Evolutionary conservation across 1,284 basidiomycete genomes (phyloP), one percentile per base, ranked within the genome.

Genomic region (Earliella scabrosa): DNA sequence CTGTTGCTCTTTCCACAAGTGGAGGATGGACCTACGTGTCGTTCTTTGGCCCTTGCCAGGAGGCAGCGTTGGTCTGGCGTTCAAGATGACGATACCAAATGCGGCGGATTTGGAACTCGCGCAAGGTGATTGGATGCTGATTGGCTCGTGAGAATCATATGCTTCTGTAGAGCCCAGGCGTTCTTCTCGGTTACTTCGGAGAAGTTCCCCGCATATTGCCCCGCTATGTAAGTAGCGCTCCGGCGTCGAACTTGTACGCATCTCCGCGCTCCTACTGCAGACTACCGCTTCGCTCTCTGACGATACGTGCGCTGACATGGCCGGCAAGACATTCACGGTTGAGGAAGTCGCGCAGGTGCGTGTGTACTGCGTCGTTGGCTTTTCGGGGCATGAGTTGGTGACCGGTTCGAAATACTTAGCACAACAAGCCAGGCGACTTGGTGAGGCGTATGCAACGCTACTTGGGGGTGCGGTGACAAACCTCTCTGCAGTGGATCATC

Each of bases 391-490:
- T n/a, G 13, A 35, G 4, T 23, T 41, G 4, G 18, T 29, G 45
- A 24, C 29, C 21, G 48, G n/a, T 38, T 7, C 41, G 13, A 50
- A 46, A 14, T n/a, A n/a, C n/a, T n/a, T 31, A 93, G 90, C 92
- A 93, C 73, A 89, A 90, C 77, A 86, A 83, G 68, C 80, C 83
- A 61, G 89, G 85, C 31, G 85, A 92, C 71, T 71, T 93, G 60
- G 86, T 85, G 56, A 65, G 80, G 68, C 13, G 36, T 40, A 27
- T 44, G 21, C 23, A 2, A 14, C 13, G 11, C 8, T 9, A 1
- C 21, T 20, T 3, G 36, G 14, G 18, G 2, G 13, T n/a, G 6
- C n/a, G 27, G 14, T 20, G 18, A 4, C 14, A n/a, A 2, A 44
- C 20, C 61, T 46, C 9, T 32, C 16, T 40, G 3, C 59, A 82